Evolutionary conservation across 768 basidiomycete genomes (phyloP).

Genomic region (Pleurotus tuoliensis): DNA sequence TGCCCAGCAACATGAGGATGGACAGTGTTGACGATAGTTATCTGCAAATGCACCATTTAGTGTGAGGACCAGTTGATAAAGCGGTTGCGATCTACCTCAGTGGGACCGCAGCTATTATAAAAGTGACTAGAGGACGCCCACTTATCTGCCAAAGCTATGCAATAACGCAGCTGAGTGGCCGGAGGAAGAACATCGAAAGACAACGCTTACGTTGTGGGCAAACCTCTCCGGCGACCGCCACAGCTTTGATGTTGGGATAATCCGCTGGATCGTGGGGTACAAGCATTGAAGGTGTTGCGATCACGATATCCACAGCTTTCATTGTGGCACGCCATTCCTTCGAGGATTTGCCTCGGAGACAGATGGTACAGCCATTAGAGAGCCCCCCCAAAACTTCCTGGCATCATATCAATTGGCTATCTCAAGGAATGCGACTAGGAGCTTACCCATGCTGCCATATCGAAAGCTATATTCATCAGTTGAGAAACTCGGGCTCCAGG

Average conservation of each 20-base stretch:
- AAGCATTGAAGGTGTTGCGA: slow-evolving; percentile 51
- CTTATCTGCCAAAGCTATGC: slow-evolving; percentile 33
- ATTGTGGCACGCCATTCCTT: slow-evolving; percentile 48
- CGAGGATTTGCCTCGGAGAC: slow-evolving; percentile 46
- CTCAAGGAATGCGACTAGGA: slow-evolving; percentile 24
- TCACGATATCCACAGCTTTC: slow-evolving; percentile 47
- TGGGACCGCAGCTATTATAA: slow-evolving; percentile 55
- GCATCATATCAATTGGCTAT: background rate
- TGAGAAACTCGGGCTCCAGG: slow-evolving; percentile 55
- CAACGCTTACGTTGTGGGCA: slow-evolving; percentile 43
- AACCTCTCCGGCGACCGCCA: slow-evolving; percentile 56
- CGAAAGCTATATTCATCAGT: slow-evolving; percentile 61
- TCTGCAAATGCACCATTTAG: slow-evolving; percentile 23
- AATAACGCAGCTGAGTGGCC: background rate
- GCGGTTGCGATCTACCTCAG: slow-evolving; percentile 35
- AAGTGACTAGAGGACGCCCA: slow-evolving; percentile 43
- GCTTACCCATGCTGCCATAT: slow-evolving; percentile 59
- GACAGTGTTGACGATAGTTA: slow-evolving; percentile 57
- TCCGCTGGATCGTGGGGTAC: slow-evolving; percentile 43
- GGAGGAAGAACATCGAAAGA: background rate
- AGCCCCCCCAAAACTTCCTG: slow-evolving; percentile 53
- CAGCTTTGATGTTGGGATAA: slow-evolving; percentile 50
- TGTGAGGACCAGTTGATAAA: background rate
- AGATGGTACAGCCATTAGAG: slow-evolving; percentile 49
- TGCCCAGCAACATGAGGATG: slow-evolving; percentile 39